phyloP scores from a whole-genome alignment of 1,284 basidiomycete species.

The Boletus holoroseus region DNA sequence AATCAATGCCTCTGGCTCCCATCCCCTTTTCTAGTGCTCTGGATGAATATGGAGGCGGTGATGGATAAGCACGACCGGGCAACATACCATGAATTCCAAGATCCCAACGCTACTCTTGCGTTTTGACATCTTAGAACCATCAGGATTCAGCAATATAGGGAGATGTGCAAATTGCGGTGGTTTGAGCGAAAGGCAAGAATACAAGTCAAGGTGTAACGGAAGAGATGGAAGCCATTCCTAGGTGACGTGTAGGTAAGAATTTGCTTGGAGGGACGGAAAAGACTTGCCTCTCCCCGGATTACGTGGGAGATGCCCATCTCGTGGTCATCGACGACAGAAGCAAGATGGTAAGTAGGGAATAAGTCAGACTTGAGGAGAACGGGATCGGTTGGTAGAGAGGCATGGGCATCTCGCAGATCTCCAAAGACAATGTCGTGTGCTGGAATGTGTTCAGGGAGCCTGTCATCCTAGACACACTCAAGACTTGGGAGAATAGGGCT shows the following conservation, averaged over 20 bases:
- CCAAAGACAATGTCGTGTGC: constrained; percentile 76
- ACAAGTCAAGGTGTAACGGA: constrained; percentile 90
- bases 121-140: constrained; percentile 94
- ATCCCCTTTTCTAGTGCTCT: constrained; percentile 56
- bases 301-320: constrained; percentile 97
- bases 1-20: constrained; percentile 85
- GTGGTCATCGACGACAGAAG: constrained; percentile 93
- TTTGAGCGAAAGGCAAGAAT: constrained; percentile 67
- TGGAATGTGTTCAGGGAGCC: constrained; percentile 43
- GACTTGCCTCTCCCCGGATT: constrained; percentile 80
- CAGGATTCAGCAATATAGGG: constrained; percentile 83
- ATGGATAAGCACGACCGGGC: not conserved
- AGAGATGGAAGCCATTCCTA: constrained; percentile 96
- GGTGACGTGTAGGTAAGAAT: not conserved
- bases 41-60: not conserved
- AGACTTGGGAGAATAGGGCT: constrained; percentile 11
- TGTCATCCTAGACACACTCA: constrained; percentile 43
- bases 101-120: constrained; percentile 87
- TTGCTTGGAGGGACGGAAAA: not conserved
- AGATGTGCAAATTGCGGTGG: constrained; percentile 88
- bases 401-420: constrained; percentile 63
- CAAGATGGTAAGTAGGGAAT: constrained; percentile 96
- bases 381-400: constrained; percentile 82
- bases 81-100: constrained; percentile 73
- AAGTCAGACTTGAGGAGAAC: constrained; percentile 89